Evolutionary conservation across 192 early-diverging fungal species (phyloP).

Genomic region (Podila epigama): DNA sequence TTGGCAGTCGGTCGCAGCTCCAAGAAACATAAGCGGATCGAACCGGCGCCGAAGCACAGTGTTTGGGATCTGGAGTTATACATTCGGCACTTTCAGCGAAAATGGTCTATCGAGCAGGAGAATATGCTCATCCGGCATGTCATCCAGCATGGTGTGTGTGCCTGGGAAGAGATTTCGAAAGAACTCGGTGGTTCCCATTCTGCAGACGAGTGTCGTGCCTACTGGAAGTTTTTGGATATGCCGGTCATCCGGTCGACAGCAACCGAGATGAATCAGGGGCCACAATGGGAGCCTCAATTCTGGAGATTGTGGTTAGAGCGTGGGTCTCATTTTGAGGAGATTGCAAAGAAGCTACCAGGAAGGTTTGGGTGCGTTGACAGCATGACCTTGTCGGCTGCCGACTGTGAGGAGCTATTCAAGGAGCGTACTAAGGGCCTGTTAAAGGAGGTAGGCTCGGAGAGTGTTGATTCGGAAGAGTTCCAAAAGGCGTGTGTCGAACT

Average conservation of each 20-base stretch:
- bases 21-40: not conserved
- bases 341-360: constrained; percentile 2
- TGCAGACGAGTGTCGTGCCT: constrained; percentile 28
- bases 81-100: constrained; percentile 1
- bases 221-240: constrained; percentile 45
- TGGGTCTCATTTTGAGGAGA: constrained; percentile 22
- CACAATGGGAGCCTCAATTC: constrained; percentile 15
- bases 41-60: not conserved
- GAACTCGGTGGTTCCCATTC: constrained; percentile 10
- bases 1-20: constrained; percentile 1
- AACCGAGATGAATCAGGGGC: constrained; percentile 3
- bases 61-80: constrained; percentile 11
- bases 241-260: constrained; percentile 4
- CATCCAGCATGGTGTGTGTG: constrained; percentile 17
- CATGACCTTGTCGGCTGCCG: not conserved
- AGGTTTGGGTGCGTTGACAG: not conserved
- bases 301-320: constrained; percentile 32
- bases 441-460: not conserved
- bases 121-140: constrained; percentile 37
- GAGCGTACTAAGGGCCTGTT: not conserved
- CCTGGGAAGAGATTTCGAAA: constrained; percentile 19
- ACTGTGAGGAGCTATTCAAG: constrained; percentile 22
- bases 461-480: constrained; percentile 1
- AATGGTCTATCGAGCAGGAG: constrained; percentile 23
- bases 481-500: constrained; percentile 16